Conservation (phyloP, 2,329 filamentous ascomycete genomes). For the Talaromyces sp. region DNA sequence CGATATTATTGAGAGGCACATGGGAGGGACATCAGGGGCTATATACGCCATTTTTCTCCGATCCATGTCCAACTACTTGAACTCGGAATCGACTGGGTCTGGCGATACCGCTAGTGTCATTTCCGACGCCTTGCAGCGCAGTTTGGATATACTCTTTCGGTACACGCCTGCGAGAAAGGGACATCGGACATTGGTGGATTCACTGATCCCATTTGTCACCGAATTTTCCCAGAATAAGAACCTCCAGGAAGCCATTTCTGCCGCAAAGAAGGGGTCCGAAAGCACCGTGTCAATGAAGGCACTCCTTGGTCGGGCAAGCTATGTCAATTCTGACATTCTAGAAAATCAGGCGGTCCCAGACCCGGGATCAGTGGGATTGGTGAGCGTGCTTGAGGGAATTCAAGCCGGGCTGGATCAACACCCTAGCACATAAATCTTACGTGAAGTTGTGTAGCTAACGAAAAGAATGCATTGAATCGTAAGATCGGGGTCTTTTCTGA, state of each 20-base stretch:
- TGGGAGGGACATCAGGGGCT: constrained; percentile 63
- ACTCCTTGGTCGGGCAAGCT: background rate
- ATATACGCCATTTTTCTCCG: constrained; percentile 42
- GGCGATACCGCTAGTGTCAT: background rate
- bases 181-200: background rate
- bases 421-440: no score
- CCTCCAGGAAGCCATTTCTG: background rate
- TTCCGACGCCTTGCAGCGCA: background rate
- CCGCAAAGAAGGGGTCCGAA: background rate
- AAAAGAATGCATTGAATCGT: background rate
- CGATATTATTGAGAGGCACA: constrained; percentile 52
- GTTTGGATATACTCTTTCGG: background rate
- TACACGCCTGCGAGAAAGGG: background rate
- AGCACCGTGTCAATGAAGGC: background rate
- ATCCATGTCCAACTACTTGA: background rate
- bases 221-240: background rate
- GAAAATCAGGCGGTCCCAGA: background rate
- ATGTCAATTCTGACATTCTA: background rate
- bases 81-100: background rate
- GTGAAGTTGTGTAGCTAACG: no score
- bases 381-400: background rate
- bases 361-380: background rate
- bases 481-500: background rate
- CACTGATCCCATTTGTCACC: background rate
- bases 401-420: background rate